phyloP scores from a whole-genome alignment of 768 basidiomycete species.

The Sistotremastrum suecicum region DNA sequence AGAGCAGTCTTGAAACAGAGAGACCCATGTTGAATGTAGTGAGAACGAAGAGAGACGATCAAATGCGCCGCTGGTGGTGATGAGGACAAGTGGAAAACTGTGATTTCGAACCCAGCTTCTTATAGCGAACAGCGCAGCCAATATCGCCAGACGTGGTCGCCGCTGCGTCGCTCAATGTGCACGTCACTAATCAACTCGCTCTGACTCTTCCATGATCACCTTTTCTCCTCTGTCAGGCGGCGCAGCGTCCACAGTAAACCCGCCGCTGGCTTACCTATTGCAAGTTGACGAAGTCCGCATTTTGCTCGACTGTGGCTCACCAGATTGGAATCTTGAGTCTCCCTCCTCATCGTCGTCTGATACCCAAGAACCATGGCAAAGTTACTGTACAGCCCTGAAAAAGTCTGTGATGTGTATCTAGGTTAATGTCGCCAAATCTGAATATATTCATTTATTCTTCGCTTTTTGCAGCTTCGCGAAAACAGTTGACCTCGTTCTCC shows the following conservation, averaged over 20 bases:
- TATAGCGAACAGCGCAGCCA: too few relatives aligned
- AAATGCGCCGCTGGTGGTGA: too few relatives aligned
- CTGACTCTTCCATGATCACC: constrained; percentile 56
- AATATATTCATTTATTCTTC: neutral
- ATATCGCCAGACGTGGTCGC: too few relatives aligned
- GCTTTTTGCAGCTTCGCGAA: constrained; percentile 48
- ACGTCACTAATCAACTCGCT: too few relatives aligned
- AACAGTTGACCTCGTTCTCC: constrained; percentile 74
- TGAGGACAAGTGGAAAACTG: too few relatives aligned
- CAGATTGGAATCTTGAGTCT: constrained; percentile 64
- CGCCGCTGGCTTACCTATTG: constrained; percentile 71
- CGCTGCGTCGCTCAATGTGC: too few relatives aligned
- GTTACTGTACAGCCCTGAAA: constrained; percentile 52
- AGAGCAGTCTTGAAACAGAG: constrained; percentile 58
- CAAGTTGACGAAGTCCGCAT: constrained; percentile 91
- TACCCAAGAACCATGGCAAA: constrained; percentile 33
- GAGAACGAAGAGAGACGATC: constrained; percentile 8
- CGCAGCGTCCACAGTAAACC: constrained; percentile 47
- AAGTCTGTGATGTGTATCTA: constrained; percentile 34
- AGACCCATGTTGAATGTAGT: constrained; percentile 48
- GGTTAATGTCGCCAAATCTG: neutral
- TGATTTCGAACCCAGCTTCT: too few relatives aligned
- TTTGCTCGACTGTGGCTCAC: constrained; percentile 89
- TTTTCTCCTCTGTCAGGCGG: constrained; percentile 85
- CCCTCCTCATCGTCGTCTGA: constrained; percentile 8